Evolutionary conservation across 1,139 yeast species (phyloP).

Genomic region (Candida anutae): DNA sequence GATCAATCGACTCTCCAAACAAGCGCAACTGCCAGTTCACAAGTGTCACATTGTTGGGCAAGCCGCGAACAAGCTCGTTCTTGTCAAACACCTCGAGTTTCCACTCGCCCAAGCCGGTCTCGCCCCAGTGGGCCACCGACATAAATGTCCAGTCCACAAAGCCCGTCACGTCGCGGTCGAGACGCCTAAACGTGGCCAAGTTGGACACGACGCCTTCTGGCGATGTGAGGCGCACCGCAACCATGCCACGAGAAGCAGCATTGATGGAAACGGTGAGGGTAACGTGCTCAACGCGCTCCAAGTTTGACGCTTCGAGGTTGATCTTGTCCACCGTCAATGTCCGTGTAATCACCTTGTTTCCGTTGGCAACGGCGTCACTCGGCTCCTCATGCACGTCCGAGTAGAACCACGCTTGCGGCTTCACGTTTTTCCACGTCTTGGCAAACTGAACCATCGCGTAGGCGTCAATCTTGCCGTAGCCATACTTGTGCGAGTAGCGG

Average conservation of each 20-base stretch:
- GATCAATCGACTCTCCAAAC: slow-evolving; percentile 74
- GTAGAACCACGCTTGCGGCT: slow-evolving; percentile 84
- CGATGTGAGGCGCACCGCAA: slow-evolving; percentile 57
- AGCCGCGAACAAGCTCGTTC: slow-evolving; percentile 5
- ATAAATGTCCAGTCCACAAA: slow-evolving; percentile 84
- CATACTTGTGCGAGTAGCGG: slow-evolving; percentile 77
- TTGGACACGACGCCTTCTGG: slow-evolving; percentile 72
- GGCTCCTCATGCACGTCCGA: slow-evolving; percentile 30
- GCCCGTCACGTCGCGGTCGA: slow-evolving; percentile 53
- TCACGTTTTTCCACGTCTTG: slow-evolving; percentile 70
- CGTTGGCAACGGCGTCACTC: slow-evolving; percentile 15
- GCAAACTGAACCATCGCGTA: slow-evolving; percentile 68
- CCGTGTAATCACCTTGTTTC: slow-evolving; percentile 24
- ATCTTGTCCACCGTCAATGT: slow-evolving; percentile 41
- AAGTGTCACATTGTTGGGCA: slow-evolving; percentile 36
- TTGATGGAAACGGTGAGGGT: slow-evolving; percentile 71
- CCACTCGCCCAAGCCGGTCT: slow-evolving; percentile 79
- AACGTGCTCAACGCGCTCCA: slow-evolving; percentile 77
- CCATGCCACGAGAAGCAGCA: slow-evolving; percentile 61
- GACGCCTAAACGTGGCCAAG: slow-evolving; percentile 62
- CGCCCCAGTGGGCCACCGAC: slow-evolving; percentile 99
- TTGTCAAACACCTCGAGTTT: slow-evolving; percentile 46
- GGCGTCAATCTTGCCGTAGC: slow-evolving; percentile 91
- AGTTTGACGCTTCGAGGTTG: slow-evolving; percentile 47
- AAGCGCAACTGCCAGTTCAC: slow-evolving; percentile 69